These are phyloP conservation scores for Ilex aquifolium DNA, from an alignment of 257 asterid species.

Conservation along the genomic window DNA sequence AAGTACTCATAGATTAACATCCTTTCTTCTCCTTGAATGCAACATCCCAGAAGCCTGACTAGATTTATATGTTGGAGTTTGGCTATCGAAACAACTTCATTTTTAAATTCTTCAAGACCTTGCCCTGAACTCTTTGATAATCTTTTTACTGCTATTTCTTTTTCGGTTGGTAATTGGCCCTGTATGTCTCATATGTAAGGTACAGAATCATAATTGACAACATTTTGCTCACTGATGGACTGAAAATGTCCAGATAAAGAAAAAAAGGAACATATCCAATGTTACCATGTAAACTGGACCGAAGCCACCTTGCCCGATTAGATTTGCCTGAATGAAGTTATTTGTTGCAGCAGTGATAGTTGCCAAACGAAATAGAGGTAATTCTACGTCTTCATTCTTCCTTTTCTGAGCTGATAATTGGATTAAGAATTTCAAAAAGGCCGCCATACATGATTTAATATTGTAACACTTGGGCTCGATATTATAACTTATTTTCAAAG, in stretches of 20 bases:
- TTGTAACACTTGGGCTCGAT: too few species aligned
- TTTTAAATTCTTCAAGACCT: conserved; percentile 50
- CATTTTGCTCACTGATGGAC: neutral
- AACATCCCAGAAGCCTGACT: conserved; percentile 50
- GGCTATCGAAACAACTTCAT: conserved; percentile 38
- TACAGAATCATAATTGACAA: neutral
- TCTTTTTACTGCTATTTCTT: conserved; percentile 50
- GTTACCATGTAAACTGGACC: conserved; percentile 55
- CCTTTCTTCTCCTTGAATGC: conserved; percentile 39
- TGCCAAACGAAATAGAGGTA: conserved; percentile 28
- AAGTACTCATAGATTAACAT: conserved; percentile 48
- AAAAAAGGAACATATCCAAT: too few species aligned
- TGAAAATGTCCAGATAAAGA: too few species aligned
- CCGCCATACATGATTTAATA: too few species aligned
- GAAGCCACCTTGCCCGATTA: conserved; percentile 55
- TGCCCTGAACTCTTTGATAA: conserved; percentile 39
- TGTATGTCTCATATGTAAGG: conserved; percentile 2
- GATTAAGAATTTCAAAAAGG: too few species aligned
- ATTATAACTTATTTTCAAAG: too few species aligned
- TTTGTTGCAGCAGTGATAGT: conserved; percentile 30
- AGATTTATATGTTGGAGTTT: conserved; percentile 58
- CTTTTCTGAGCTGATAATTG: conserved; percentile 1
- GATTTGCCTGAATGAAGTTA: conserved; percentile 26
- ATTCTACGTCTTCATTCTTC: conserved; percentile 25
- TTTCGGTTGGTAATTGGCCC: conserved; percentile 37